Evolutionary conservation across 139 green algal species (phyloP).

Genomic region (Zygnema circumcarinatum): DNA sequence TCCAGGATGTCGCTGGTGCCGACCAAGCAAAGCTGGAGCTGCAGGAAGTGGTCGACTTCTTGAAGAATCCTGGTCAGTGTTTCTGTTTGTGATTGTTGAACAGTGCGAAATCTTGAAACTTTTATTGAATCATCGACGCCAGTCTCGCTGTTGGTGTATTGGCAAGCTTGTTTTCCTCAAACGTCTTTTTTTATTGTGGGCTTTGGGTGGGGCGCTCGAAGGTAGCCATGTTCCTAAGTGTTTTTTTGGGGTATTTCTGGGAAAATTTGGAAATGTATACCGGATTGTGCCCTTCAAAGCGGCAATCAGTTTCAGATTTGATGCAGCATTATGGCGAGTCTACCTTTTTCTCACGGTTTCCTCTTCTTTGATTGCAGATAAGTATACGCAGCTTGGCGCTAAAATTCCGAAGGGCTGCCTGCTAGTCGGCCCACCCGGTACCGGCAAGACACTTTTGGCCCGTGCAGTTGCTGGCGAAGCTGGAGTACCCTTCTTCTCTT

Average conservation of each 20-base stretch:
- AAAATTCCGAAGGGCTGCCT: constrained; percentile 97
- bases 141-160: too few relatives aligned
- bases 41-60: constrained; percentile 96
- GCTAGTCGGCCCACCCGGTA: constrained; percentile 89
- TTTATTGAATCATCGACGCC: background rate
- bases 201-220: too few relatives aligned
- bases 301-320: too few relatives aligned
- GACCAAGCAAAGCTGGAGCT: constrained; percentile 98
- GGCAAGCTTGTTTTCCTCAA: too few relatives aligned
- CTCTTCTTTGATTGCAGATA: constrained; percentile 71
- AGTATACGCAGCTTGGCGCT: constrained; percentile 92
- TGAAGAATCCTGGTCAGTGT: constrained; percentile 96
- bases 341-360: background rate
- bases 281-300: too few relatives aligned
- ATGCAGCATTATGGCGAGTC: too few relatives aligned
- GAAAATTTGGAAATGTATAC: too few relatives aligned
- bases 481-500: constrained; percentile 98
- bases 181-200: too few relatives aligned
- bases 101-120: background rate
- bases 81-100: background rate
- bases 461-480: constrained; percentile 95
- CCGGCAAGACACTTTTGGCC: constrained; percentile 88
- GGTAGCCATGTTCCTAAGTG: too few relatives aligned
- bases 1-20: constrained; percentile 95
- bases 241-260: too few relatives aligned